Evolutionary conservation across 306 rosid genomes (phyloP), one percentile per base, ranked within the genome.

Genomic region (Prunus padus): DNA sequence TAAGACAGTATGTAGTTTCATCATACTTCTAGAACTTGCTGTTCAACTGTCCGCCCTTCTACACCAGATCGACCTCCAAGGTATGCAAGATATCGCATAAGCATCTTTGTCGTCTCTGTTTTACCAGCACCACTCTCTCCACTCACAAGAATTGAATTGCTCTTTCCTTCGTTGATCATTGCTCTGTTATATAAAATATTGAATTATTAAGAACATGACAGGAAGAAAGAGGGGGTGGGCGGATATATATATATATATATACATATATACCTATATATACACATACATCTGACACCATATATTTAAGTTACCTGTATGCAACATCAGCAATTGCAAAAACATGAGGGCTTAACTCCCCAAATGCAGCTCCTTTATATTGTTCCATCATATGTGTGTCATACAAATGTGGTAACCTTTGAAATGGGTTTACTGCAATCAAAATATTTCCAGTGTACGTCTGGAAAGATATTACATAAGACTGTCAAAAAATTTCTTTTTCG

Each of bases 101-200:
- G 98, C 99, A 96, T 96, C 84, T 96, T 96, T 75, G 99, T 96
- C 59, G 99, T 96, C 88, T 96, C 99, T 62, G 99, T 96, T 87
- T 96, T 96, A 83, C 99, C 99, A 81, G 99, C 99, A 62, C 99
- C 99, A 84, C 99, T 96, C 84, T 96, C 99, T 79, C 99, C 99
- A 23, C 99, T 96, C 37, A 96, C 99, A 78, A 96, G 84, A 76
- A 96, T 96, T 82, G 99, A 96, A 88, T 96, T 96, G 90, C 99
- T 96, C 88, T 96, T 96, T 55, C 99, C 99, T 76, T 96, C 99
- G 44, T 92, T 91, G 83, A 96, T 89, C 99, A 96, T 96, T 67
- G 89, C 99, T 88, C 99, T 96, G 72, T 68, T 15, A 77, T 65
- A 75, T 75, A 74, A 78, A 80, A 60, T 37, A 81, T 9, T 55